Base-by-base conservation (phyloP, 768 basidiomycete species). In the Phallus indusiatus region DNA sequence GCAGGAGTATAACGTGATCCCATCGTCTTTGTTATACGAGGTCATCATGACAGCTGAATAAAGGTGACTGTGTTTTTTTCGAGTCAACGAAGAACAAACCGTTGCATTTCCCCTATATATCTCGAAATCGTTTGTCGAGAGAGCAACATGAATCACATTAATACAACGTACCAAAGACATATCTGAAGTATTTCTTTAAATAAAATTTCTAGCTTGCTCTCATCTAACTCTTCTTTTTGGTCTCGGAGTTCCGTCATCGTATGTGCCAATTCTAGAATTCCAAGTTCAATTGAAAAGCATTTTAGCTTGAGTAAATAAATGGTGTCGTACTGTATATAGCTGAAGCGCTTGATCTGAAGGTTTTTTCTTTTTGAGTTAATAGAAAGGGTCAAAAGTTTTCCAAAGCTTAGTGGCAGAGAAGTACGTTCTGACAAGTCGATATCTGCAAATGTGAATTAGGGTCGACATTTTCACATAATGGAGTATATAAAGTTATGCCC, bases 91-190 rank as follows among this genome's bases (percentile, higher is more conserved):
- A 35, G 1, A 16, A 68, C 76, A 62, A 64, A 90, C 90, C 22
- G 94, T 96, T 14, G 94, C 93, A 68, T 97, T 97, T 49, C 94
- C 94, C 93, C 92, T 94, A 35, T 56, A n/a, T n/a, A 17, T 33
- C 17, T 12, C 22, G 18, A 46, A 48, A 0, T 54, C 47, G 21
- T 22, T 34, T 42, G 5, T 37, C 18, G 54, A 54, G n/a, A n/a
- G n/a, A n/a, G 24, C 24, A 51, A 51, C 12, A 3, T 51, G 2
- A 8, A 51, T 20, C 12, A 22, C 2, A 6, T 3, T n/a, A 54
- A 1, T 16, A 37, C 20, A 33, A 63, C 73, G 56, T 57, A 85
- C 90, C 91, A 93, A 22, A 93, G 78, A 70, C 88, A 89, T 82
- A 94, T 91, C 67, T 93, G 89, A 8, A 90, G 76, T 87, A 94